Conservation (phyloP, 805 yeast genomes). For the Metschnikowia henanensis region DNA sequence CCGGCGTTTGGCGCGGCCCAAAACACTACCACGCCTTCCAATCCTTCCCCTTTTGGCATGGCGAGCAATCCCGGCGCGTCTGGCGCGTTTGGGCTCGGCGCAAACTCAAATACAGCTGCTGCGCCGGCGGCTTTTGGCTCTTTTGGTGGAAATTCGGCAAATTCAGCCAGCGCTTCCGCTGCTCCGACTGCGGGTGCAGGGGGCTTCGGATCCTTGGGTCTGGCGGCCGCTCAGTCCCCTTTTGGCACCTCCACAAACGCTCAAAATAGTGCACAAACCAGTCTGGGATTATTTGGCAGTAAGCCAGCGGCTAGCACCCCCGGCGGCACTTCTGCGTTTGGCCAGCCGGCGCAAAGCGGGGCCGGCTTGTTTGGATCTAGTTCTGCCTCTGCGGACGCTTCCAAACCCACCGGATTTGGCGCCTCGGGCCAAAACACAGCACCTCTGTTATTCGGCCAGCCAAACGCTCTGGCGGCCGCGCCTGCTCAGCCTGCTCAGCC, state of each 20-base stretch:
- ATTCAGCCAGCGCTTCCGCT: neutral
- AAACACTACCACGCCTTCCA: neutral
- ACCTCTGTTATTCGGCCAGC: slow-evolving; percentile 1
- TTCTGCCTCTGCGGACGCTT: neutral
- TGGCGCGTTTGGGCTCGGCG: neutral
- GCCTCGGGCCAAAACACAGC: neutral
- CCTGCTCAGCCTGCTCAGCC: neutral
- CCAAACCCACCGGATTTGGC: neutral
- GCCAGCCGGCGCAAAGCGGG: neutral
- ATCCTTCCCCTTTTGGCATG: slow-evolving; percentile 2
- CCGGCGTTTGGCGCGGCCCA: slow-evolving; percentile 6
- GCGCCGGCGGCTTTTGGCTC: slow-evolving; percentile 1
- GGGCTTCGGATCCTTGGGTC: neutral
- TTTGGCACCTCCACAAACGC: slow-evolving; percentile 1
- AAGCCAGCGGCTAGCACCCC: slow-evolving; percentile 1
- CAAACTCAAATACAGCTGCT: neutral
- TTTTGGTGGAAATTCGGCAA: neutral
- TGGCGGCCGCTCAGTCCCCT: neutral
- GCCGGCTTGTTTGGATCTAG: neutral
- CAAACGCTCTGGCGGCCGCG: neutral
- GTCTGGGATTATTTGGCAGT: slow-evolving; percentile 3
- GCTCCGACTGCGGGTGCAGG: neutral
- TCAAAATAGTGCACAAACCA: slow-evolving; percentile 1
- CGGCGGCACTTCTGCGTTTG: neutral
- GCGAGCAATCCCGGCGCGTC: neutral